A percentile compares a stretch with the other conserved stretches of the same genome.
phyloP scores from a whole-genome alignment of 2,329 filamentous ascomycete species.

The Aspergillus aculeatinus region DNA sequence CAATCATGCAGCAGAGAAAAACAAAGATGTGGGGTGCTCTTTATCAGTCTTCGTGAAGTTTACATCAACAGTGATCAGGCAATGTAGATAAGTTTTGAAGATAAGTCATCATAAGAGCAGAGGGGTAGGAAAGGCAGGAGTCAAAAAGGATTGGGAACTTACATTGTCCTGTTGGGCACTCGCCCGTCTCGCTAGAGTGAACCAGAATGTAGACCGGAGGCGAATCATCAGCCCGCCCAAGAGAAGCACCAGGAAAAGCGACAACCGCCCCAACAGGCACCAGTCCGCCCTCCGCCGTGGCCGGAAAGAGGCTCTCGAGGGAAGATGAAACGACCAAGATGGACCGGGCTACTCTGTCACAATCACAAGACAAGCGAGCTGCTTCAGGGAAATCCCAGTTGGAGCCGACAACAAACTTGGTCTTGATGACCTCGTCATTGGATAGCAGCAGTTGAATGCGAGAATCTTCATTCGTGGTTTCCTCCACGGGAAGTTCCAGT shows the following conservation, averaged over 20 bases:
- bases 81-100: conserved; percentile 98
- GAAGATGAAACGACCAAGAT: conserved; percentile 69
- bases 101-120: conserved; percentile 74
- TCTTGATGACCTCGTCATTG: conserved; percentile 38
- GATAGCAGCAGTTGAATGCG: conserved; percentile 34
- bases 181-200: conserved; percentile 88
- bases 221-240: conserved; percentile 28
- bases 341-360: conserved; percentile 55
- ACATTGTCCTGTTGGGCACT: conserved; percentile 89
- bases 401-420: conserved; percentile 39
- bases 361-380: conserved; percentile 22
- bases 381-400: conserved; percentile 37
- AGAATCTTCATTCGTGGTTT: conserved; percentile 17
- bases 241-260: conserved; percentile 36
- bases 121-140: conserved; percentile 17
- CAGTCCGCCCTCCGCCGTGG: conserved; percentile 71
- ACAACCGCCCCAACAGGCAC: conserved; percentile 65
- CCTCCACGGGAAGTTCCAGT: conserved; percentile 18
- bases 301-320: conserved; percentile 66
- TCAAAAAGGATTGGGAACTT: conserved; percentile 52
- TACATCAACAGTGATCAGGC: conserved; percentile 92
- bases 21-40: conserved; percentile 37
- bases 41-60: conserved; percentile 72
- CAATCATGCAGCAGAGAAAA: conserved; percentile 19
- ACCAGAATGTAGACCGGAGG: conserved; percentile 62